A percentile compares a stretch with the other conserved stretches of the same genome.
phyloP scores from a whole-genome alignment of 163 green algal genomes.

The Chlorella variabilis region DNA sequence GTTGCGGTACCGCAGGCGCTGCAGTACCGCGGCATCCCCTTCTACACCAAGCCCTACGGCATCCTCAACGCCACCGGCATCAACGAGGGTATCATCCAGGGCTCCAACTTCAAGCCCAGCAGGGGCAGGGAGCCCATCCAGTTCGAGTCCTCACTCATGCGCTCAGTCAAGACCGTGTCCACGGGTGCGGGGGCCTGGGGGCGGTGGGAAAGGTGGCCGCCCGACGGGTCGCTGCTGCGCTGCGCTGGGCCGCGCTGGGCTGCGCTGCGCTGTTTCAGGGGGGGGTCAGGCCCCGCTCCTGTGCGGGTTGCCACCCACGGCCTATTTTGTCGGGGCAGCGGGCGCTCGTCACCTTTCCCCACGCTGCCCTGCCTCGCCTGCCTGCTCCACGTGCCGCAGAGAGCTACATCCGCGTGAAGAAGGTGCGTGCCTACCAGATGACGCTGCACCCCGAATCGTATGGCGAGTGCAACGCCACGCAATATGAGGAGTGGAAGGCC shows the following conservation, averaged over 20 bases:
- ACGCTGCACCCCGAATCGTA: constrained; percentile 8
- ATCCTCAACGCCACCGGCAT: constrained; percentile 47
- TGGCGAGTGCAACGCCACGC: constrained; percentile 35
- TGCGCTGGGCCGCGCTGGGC: neutral
- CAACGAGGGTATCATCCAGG: constrained; percentile 44
- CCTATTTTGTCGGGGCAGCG: no score
- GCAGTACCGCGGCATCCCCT: constrained; percentile 22
- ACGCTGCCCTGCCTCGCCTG: no score
- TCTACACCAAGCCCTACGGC: neutral
- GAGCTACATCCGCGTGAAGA: constrained; percentile 18
- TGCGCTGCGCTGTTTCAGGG: neutral
- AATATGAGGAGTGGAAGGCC: constrained; percentile 20
- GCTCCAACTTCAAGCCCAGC: constrained; percentile 31
- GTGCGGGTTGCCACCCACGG: no score
- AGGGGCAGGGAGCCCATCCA: neutral
- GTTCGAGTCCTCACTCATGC: constrained; percentile 37
- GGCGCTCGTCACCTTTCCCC: no score
- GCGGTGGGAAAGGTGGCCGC: no score
- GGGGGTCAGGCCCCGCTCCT: no score
- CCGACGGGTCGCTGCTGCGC: no score
- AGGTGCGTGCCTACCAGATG: constrained; percentile 34
- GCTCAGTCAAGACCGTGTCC: constrained; percentile 27
- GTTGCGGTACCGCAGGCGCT: constrained; percentile 6
- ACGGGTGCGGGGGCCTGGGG: no score
- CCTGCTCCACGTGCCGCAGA: constrained; percentile 11